These are phyloP conservation scores for Trichoderma asperellum DNA, from an alignment of 2,329 filamentous ascomycete genomes.

Conservation along the genomic window DNA sequence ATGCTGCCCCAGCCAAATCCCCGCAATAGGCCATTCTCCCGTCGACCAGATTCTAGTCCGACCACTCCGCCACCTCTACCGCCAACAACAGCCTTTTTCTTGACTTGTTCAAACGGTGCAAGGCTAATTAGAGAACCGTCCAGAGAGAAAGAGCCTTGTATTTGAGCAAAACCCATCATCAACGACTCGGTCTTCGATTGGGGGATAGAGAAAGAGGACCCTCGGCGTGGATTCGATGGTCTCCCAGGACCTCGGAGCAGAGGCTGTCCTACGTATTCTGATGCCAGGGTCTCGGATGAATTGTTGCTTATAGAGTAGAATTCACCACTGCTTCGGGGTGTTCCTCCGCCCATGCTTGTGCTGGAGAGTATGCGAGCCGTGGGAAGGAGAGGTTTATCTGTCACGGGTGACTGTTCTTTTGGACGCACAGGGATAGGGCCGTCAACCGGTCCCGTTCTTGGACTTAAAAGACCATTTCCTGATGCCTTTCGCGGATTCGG, in stretches of 20 bases:
- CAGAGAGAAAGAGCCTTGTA: conserved; percentile 87
- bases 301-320: conserved; percentile 96
- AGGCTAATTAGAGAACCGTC: conserved; percentile 92
- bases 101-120: conserved; percentile 90
- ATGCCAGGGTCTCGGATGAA: conserved; percentile 89
- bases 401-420: conserved; percentile 53
- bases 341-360: conserved; percentile 72
- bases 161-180: conserved; percentile 98
- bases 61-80: conserved; percentile 87
- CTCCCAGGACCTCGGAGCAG: conserved; percentile 41
- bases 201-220: conserved; percentile 50
- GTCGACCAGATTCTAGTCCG: conserved; percentile 73
- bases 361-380: conserved; percentile 74
- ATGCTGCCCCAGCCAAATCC: conserved; percentile 87
- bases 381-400: conserved; percentile 61
- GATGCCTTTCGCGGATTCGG: conserved; percentile 38
- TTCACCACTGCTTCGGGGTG: conserved; percentile 88
- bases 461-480: conserved; percentile 48
- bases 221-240: conserved; percentile 52
- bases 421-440: conserved; percentile 45
- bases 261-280: conserved; percentile 74
- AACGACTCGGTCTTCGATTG: conserved; percentile 68
- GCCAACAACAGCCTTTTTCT: conserved; percentile 87
- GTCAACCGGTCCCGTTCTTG: conserved; percentile 43
- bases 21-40: conserved; percentile 78